phyloP scores from a whole-genome alignment of 1,284 basidiomycete genomes.

The Erythrobasidium hasegawianum region DNA sequence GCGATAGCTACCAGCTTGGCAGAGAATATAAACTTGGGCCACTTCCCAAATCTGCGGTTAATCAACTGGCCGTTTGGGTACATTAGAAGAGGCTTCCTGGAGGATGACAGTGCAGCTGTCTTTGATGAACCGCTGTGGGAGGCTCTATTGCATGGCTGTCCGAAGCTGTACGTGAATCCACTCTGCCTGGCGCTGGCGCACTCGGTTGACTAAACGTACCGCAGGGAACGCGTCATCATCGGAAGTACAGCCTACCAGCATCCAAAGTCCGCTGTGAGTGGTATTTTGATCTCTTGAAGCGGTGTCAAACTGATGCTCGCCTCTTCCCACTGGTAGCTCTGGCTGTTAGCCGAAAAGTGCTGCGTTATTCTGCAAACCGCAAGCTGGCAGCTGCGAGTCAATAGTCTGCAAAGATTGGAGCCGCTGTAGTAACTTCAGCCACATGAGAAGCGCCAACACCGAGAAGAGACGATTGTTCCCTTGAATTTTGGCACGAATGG shows the following conservation, averaged over 20 bases:
- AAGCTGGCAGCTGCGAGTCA: constrained; percentile 1
- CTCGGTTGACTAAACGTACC: not conserved
- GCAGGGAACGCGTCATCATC: not conserved
- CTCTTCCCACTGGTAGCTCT: not conserved
- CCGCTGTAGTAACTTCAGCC: constrained; percentile 1
- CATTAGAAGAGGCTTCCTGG: constrained; percentile 26
- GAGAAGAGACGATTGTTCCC: too few relatives aligned
- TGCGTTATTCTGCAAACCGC: not conserved
- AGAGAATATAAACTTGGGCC: constrained; percentile 5
- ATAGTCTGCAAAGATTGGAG: not conserved
- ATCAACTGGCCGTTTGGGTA: constrained; percentile 20
- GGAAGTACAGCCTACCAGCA: not conserved
- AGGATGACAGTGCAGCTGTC: constrained; percentile 8
- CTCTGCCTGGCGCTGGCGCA: not conserved
- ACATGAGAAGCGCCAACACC: too few relatives aligned
- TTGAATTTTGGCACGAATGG: too few relatives aligned
- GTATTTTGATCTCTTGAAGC: not conserved
- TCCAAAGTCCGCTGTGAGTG: not conserved
- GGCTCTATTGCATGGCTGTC: constrained; percentile 2
- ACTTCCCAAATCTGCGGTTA: not conserved
- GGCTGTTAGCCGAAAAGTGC: not conserved
- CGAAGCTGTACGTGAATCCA: constrained; percentile 5
- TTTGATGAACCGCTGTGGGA: constrained; percentile 33
- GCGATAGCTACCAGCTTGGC: constrained; percentile 16
- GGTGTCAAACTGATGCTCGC: not conserved